These are phyloP conservation scores for Neurospora sublineolata DNA, from an alignment of 495 filamentous ascomycete genomes.

Conservation along the genomic window DNA sequence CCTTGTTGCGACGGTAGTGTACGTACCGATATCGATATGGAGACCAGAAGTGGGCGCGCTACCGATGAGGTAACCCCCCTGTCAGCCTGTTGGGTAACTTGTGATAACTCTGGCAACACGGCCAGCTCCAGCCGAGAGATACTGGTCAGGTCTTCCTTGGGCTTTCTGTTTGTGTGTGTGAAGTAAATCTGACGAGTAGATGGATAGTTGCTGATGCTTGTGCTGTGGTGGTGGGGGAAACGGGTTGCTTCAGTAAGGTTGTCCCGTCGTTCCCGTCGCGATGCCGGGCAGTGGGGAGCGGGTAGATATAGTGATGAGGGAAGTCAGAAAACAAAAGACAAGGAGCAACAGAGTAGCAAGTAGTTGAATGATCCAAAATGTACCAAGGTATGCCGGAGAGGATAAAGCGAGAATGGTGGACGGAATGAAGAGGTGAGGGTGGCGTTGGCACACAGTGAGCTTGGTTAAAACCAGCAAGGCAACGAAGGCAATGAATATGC, in stretches of 20 bases:
- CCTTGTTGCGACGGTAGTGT: neutral
- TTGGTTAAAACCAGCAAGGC: neutral
- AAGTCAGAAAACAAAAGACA: neutral
- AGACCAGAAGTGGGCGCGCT: neutral
- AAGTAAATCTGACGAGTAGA: no score
- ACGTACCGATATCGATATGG: neutral
- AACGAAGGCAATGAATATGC: neutral
- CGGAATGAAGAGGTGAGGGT: neutral
- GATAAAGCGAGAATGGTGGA: neutral
- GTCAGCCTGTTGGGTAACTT: neutral
- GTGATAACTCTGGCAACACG: neutral
- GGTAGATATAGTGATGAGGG: neutral
- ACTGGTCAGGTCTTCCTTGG: neutral
- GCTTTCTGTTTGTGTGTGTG: neutral
- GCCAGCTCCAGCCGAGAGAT: neutral
- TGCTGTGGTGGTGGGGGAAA: neutral
- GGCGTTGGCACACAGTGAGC: neutral
- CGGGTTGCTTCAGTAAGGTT: neutral
- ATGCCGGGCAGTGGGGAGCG: neutral
- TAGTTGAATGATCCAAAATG: neutral
- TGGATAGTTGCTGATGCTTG: neutral
- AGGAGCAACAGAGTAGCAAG: neutral
- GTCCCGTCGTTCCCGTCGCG: neutral
- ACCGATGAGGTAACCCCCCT: neutral
- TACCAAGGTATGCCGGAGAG: neutral